Percentiles rank a stretch among this genome's conserved stretches.
These are phyloP conservation scores for Isabelozyma rhagii DNA, from an alignment of 805 yeast genomes.

Conservation along the genomic window DNA sequence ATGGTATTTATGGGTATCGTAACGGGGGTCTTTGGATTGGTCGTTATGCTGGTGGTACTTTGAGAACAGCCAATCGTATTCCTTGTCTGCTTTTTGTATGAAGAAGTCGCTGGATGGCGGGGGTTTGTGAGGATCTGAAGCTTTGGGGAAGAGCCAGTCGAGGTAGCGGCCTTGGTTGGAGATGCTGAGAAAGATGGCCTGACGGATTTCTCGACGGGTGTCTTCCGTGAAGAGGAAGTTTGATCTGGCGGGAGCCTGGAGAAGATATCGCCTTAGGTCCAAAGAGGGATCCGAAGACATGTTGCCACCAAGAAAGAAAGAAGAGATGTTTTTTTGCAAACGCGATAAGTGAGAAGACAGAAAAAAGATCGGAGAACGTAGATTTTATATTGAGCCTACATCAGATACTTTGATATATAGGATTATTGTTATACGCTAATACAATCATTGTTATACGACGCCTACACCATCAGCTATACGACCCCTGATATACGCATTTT, in stretches of 20 bases:
- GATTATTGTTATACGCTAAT: too few relatives aligned
- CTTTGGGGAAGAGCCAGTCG: conserved; percentile 34
- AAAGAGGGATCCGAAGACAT: background rate
- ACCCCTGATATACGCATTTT: too few relatives aligned
- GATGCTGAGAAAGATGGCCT: conserved; percentile 26
- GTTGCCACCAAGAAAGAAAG: background rate
- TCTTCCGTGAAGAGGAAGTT: conserved; percentile 23
- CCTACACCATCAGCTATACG: too few relatives aligned
- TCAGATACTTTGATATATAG: too few relatives aligned
- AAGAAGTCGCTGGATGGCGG: background rate
- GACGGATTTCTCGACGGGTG: conserved; percentile 24
- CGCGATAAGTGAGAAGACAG: too few relatives aligned
- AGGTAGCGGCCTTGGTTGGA: conserved; percentile 30
- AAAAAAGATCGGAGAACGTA: too few relatives aligned
- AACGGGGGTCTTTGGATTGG: conserved; percentile 12
- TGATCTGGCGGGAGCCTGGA: conserved; percentile 27
- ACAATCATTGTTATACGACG: too few relatives aligned
- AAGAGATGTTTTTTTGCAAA: too few relatives aligned
- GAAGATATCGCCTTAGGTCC: conserved; percentile 28
- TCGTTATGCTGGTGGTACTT: conserved; percentile 21
- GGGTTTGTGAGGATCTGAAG: conserved; percentile 6
- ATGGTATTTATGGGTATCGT: conserved; percentile 22
- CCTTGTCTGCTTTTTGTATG: conserved; percentile 13
- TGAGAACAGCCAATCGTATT: conserved; percentile 30
- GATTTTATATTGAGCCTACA: too few relatives aligned